Conservation (phyloP, 2,329 filamentous ascomycete genomes). For the Colletotrichum higginsianum region DNA sequence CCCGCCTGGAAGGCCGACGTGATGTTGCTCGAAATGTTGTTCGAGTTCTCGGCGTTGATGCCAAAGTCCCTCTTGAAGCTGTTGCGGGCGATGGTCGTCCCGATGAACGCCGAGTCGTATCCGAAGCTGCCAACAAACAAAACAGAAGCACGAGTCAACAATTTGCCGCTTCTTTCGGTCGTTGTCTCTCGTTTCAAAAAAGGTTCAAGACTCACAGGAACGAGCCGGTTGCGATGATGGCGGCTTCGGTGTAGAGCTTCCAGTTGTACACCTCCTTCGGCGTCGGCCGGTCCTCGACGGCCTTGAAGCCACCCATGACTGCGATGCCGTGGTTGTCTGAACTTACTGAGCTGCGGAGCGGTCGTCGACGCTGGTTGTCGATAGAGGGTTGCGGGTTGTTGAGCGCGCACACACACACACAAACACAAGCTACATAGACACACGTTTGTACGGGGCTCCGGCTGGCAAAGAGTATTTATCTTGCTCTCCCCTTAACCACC, state of each 20-base stretch:
- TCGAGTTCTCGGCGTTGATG: slow-evolving; percentile 49
- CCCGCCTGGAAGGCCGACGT: slow-evolving; percentile 65
- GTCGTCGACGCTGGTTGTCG: neutral
- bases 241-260: slow-evolving; percentile 63
- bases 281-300: slow-evolving; percentile 69
- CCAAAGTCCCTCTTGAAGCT: slow-evolving; percentile 61
- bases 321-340: neutral
- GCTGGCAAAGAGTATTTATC: slow-evolving; percentile 39
- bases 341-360: neutral
- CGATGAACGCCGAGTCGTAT: slow-evolving; percentile 69
- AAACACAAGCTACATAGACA: neutral
- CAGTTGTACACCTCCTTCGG: slow-evolving; percentile 70
- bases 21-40: slow-evolving; percentile 58
- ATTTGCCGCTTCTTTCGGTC: too few relatives aligned
- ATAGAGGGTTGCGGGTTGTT: neutral
- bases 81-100: slow-evolving; percentile 65
- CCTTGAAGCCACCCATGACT: slow-evolving; percentile 58
- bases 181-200: too few relatives aligned
- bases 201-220: slow-evolving; percentile 51
- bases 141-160: slow-evolving; percentile 1
- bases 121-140: slow-evolving; percentile 56
- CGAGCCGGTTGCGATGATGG: slow-evolving; percentile 64
- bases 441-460: slow-evolving; percentile 9
- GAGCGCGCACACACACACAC: neutral
- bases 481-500: slow-evolving; percentile 15